These are phyloP conservation scores for Graphilbum sp. DNA, from an alignment of 2,329 filamentous ascomycete genomes.

Conservation along the genomic window DNA sequence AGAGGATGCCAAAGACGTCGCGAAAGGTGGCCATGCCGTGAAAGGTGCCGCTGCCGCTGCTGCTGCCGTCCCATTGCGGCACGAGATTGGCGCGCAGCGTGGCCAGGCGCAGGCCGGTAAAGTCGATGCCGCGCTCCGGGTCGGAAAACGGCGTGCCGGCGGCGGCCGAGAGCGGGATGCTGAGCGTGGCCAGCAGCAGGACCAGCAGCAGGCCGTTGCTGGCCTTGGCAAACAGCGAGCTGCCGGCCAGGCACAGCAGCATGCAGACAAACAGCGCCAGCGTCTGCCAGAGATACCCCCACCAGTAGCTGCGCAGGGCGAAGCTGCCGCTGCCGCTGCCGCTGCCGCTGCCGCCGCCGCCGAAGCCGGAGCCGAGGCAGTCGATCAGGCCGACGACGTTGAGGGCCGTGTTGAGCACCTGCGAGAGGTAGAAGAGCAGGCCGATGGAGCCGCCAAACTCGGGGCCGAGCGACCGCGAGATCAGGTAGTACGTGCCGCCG, in stretches of 20 bases:
- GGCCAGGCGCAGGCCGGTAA: conserved; percentile 56
- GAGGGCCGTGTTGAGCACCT: conserved; percentile 71
- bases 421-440: conserved; percentile 79
- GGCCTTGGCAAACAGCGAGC: conserved; percentile 61
- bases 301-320: conserved; percentile 60
- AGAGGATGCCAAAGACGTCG: conserved; percentile 72
- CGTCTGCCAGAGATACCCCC: conserved; percentile 60
- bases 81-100: conserved; percentile 62
- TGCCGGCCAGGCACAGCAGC: conserved; percentile 61
- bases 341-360: conserved; percentile 50
- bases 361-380: conserved; percentile 64
- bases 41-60: conserved; percentile 34
- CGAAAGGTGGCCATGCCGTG: conserved; percentile 55
- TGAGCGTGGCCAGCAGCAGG: conserved; percentile 56
- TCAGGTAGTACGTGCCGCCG: conserved; percentile 77
- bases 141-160: conserved; percentile 52
- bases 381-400: conserved; percentile 78
- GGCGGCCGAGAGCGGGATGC: conserved; percentile 66
- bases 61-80: conserved; percentile 37
- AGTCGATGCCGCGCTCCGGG: conserved; percentile 46
- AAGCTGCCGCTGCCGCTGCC: conserved; percentile 54
- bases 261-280: conserved; percentile 56
- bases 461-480: conserved; percentile 69
- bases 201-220: conserved; percentile 62
- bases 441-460: conserved; percentile 85